Base-by-base conservation (phyloP, 1,139 yeast species). In the Petasospora fabianii region DNA sequence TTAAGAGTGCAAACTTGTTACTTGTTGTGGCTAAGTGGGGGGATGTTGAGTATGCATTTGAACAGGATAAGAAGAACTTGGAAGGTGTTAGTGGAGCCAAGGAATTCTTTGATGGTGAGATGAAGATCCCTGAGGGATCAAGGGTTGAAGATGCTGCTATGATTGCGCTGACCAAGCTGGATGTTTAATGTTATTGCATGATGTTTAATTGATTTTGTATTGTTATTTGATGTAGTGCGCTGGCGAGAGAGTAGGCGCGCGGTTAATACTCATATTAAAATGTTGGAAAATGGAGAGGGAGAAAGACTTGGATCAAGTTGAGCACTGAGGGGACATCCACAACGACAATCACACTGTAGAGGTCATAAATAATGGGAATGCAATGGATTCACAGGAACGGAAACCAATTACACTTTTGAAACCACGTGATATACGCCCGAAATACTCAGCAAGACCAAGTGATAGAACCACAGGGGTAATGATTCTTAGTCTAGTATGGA, bases 101-200 rank as follows among this genome's bases (percentile, higher is more conserved):
- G 21, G 80, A 78, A 46, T 70, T 87, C 65, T 84, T 87, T 58
- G 95, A 86, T 57, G 80, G 82, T 6, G 68, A 70, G 38, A 47
- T 83, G 27, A 58, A 57, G 8, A 68, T 83, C 13, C 81, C 84
- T 1, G 57, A 65, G 1, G 78, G 83, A 1, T 68, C 75, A 1
- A 71, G 84, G 40, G 68, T 81, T 3, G 95, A 85, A 54, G 96
- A 86, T 58, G 84, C 81, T 2, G 69, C 78, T 3, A 56, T 80
- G 61, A 75, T 84, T 9, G 74, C 85, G 0, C 65, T 86, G 39
- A 65, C 88, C 2, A 74, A 69, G 36, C 22, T 52, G 8, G 15
- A 35, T 20, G 27, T 30, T 22, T 29, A 18, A 17, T 17, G 10
- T 24, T 10, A n/a, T n/a, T n/a, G n/a, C n/a, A n/a, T 24, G 9